phyloP scores from a whole-genome alignment of 2,329 filamentous ascomycete species.

The Fusarium anthophilum region DNA sequence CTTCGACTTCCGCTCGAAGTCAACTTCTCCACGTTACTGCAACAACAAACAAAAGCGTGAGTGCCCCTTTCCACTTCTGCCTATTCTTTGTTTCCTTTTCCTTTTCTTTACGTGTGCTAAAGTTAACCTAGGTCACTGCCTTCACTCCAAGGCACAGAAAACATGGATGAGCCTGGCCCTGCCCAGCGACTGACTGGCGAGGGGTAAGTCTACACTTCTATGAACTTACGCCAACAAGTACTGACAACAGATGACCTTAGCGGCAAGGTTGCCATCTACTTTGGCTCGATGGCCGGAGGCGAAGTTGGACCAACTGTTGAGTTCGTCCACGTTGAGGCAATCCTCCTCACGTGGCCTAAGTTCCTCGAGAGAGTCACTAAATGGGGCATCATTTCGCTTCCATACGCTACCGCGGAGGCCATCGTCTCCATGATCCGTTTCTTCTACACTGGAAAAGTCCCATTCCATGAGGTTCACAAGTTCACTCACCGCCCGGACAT shows the following conservation, averaged over 20 bases:
- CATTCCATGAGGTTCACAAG: neutral
- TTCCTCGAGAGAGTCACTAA: neutral
- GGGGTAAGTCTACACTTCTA: neutral
- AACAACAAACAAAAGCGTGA: neutral
- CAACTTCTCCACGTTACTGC: neutral
- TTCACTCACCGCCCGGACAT: neutral
- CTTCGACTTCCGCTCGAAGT: neutral
- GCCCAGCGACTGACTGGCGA: neutral
- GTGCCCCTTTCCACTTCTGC: neutral
- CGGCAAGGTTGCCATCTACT: neutral
- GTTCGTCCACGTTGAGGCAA: neutral
- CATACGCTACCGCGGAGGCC: neutral
- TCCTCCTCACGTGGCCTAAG: neutral
- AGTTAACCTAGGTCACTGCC: neutral
- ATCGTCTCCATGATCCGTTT: neutral
- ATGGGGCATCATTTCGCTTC: neutral
- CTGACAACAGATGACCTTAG: neutral
- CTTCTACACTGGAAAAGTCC: neutral
- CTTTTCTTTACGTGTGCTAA: neutral
- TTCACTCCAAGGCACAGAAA: neutral
- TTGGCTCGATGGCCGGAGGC: neutral
- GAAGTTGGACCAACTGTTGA: neutral
- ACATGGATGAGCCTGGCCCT: neutral
- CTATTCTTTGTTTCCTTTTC: neutral
- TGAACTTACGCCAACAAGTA: neutral